Conservation (phyloP, 371 early-diverging fungal genomes). For the Phascolomyces articulosus region DNA sequence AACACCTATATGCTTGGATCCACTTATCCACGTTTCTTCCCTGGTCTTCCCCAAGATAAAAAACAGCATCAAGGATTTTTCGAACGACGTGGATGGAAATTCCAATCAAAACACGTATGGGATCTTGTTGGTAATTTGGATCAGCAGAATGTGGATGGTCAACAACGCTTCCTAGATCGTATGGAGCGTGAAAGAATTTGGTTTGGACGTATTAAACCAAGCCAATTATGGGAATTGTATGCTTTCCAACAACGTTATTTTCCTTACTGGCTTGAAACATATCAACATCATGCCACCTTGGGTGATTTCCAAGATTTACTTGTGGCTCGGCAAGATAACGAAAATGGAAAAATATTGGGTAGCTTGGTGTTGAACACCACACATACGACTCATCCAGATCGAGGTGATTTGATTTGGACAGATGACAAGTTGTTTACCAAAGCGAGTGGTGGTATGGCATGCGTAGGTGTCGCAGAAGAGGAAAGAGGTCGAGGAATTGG, state of each 20-base stretch:
- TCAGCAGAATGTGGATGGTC: slow-evolving; percentile 22
- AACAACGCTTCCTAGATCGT: slow-evolving; percentile 19
- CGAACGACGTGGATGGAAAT: slow-evolving; percentile 38
- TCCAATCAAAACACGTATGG: slow-evolving; percentile 22
- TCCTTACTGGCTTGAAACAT: slow-evolving; percentile 43
- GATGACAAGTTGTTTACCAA: slow-evolving; percentile 28
- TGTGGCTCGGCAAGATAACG: slow-evolving; percentile 36
- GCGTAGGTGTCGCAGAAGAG: slow-evolving; percentile 48
- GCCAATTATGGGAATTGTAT: slow-evolving; percentile 29
- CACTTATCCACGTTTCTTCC: slow-evolving; percentile 53
- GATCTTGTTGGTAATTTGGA: slow-evolving; percentile 37
- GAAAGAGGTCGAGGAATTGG: slow-evolving; percentile 49
- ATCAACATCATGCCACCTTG: slow-evolving; percentile 42
- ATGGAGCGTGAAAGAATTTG: slow-evolving; percentile 38
- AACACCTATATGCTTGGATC: slow-evolving; percentile 29
- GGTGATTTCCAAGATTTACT: slow-evolving; percentile 51
- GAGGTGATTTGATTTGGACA: slow-evolving; percentile 45
- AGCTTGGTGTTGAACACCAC: slow-evolving; percentile 35
- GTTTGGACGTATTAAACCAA: slow-evolving; percentile 34
- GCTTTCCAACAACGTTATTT: slow-evolving; percentile 43
- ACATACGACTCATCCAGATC: slow-evolving; percentile 25
- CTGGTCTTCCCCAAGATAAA: slow-evolving; percentile 40
- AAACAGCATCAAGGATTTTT: slow-evolving; percentile 31
- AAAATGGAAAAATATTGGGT: slow-evolving; percentile 34
- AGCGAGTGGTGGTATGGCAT: slow-evolving; percentile 49